Evolutionary conservation across 129 eudicot species (phyloP).

Genomic region (Flaveria sonorensis): DNA sequence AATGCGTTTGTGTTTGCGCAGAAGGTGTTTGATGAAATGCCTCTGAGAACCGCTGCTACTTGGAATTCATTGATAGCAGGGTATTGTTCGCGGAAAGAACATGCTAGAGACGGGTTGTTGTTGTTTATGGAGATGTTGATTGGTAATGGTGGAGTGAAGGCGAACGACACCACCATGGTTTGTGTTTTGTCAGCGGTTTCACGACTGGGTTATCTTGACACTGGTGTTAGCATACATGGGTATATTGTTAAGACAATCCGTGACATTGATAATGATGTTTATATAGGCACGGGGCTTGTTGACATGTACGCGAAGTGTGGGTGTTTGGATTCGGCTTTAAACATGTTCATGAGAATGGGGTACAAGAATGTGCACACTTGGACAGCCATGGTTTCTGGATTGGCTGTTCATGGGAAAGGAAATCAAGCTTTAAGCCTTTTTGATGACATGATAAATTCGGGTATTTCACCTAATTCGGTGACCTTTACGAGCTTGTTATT

Average conservation of each 20-base stretch:
- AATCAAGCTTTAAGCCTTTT: constrained; percentile 41
- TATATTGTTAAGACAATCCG: constrained; percentile 35
- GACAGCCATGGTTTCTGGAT: constrained; percentile 55
- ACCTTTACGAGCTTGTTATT: constrained; percentile 54
- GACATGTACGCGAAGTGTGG: constrained; percentile 68
- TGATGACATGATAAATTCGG: constrained; percentile 31
- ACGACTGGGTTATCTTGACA: constrained; percentile 39
- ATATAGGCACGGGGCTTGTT: constrained; percentile 53
- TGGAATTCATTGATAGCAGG: constrained; percentile 61
- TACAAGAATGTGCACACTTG: constrained; percentile 51
- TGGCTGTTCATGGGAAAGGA: constrained; percentile 61
- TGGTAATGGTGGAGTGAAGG: constrained; percentile 25
- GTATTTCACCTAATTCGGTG: constrained; percentile 45
- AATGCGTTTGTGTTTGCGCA: constrained; percentile 36
- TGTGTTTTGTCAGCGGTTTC: constrained; percentile 57
- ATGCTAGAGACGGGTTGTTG: constrained; percentile 31
- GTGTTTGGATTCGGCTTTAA: constrained; percentile 36
- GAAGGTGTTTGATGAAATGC: constrained; percentile 57
- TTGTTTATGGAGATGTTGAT: constrained; percentile 43
- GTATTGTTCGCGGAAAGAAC: constrained; percentile 39
- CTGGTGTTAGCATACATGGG: constrained; percentile 45
- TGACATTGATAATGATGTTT: constrained; percentile 47
- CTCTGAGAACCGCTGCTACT: constrained; percentile 39
- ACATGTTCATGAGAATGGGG: constrained; percentile 39
- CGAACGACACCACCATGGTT: constrained; percentile 45